These are phyloP conservation scores for Primulina tabacum DNA, from an alignment of 257 asterid genomes.

Conservation along the genomic window DNA sequence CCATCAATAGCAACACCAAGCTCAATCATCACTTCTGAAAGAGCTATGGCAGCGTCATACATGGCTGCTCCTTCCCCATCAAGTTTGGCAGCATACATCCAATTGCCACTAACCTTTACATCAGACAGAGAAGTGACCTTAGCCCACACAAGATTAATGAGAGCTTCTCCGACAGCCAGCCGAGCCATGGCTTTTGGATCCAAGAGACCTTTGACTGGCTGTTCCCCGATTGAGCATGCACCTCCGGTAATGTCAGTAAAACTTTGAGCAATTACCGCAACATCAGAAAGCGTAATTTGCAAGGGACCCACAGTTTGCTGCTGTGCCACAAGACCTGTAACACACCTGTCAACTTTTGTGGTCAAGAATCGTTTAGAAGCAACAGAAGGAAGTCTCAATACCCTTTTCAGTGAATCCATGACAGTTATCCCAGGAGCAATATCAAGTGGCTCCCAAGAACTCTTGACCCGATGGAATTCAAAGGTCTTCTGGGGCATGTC, in stretches of 20 bases:
- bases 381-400: conserved; percentile 81
- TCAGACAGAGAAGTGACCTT: conserved; percentile 80
- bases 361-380: conserved; percentile 89
- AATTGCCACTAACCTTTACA: conserved; percentile 91
- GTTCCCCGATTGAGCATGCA: conserved; percentile 88
- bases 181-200: conserved; percentile 93
- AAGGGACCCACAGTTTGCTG: conserved; percentile 98
- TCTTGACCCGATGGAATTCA: conserved; percentile 51
- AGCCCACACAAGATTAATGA: conserved; percentile 91
- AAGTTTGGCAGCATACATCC: conserved; percentile 99
- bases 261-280: conserved; percentile 85
- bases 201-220: conserved; percentile 84
- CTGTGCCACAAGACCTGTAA: conserved; percentile 94
- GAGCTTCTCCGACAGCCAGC: conserved; percentile 88
- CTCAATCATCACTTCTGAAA: conserved; percentile 90
- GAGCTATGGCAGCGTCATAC: conserved; percentile 91
- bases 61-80: conserved; percentile 96
- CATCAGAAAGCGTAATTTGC: conserved; percentile 83
- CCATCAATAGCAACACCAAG: conserved; percentile 96
- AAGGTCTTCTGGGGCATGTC: conserved; percentile 96
- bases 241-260: conserved; percentile 80
- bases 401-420: conserved; percentile 71
- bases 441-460: conserved; percentile 68
- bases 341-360: conserved; percentile 91
- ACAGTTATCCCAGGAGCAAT: conserved; percentile 71